phyloP scores from a whole-genome alignment of 441 rosid genomes.

The Macaranga tanarius region DNA sequence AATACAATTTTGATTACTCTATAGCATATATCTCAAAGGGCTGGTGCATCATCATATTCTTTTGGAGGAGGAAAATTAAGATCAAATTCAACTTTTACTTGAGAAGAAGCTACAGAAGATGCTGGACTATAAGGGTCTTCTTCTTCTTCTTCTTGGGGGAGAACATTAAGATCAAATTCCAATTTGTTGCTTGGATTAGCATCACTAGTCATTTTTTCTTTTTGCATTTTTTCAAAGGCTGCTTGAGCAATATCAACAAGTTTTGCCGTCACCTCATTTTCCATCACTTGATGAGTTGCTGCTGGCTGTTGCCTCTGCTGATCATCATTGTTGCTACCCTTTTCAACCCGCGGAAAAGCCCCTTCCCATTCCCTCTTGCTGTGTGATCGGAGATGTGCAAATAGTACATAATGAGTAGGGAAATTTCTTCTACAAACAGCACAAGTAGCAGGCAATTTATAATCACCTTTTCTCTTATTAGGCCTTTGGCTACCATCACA shows the following conservation, averaged over 20 bases:
- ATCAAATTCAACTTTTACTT: not conserved
- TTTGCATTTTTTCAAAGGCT: conserved; percentile 1
- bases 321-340: not conserved
- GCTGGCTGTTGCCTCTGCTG: not conserved
- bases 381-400: not conserved
- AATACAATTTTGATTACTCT: not conserved
- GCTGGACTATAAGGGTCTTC: not conserved
- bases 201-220: not conserved
- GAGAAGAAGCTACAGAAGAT: not conserved
- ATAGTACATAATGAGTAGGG: not conserved
- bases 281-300: not conserved
- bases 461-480: not conserved
- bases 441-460: not conserved
- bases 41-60: conserved; percentile 4
- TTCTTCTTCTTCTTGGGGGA: not conserved
- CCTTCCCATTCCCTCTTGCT: conserved; percentile 9
- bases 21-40: not conserved
- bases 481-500: not conserved
- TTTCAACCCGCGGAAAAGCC: conserved; percentile 11
- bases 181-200: not conserved
- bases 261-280: not conserved
- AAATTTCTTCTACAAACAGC: not conserved
- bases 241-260: conserved; percentile 8
- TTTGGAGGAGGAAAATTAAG: conserved; percentile 17
- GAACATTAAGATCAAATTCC: conserved; percentile 8